Conservation (phyloP, 2,329 filamentous ascomycete genomes). For the Paradendryphiella salina region DNA sequence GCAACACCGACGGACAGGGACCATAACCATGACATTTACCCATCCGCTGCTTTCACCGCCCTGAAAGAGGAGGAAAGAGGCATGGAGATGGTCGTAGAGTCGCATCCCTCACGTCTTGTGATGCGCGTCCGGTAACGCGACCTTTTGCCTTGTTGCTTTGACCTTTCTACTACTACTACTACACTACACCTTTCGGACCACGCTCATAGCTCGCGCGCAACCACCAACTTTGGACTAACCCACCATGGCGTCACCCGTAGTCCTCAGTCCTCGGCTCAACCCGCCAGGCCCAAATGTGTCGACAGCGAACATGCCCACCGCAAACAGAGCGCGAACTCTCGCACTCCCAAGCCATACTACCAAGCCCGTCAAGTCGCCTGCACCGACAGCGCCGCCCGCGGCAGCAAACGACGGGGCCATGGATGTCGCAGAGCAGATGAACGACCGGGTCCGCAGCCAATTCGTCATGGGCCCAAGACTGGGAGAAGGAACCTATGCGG, state of each 20-base stretch:
- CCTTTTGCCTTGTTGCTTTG: neutral
- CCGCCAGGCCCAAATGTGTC: slow-evolving; percentile 21
- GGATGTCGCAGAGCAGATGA: slow-evolving; percentile 55
- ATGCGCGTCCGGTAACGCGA: slow-evolving; percentile 1
- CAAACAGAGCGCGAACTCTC: slow-evolving; percentile 39
- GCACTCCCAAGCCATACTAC: slow-evolving; percentile 36
- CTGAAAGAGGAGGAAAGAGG: slow-evolving; percentile 8
- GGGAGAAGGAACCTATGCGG: slow-evolving; percentile 94
- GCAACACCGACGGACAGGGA: neutral
- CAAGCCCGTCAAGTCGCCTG: slow-evolving; percentile 18
- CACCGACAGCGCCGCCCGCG: slow-evolving; percentile 16
- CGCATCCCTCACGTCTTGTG: neutral
- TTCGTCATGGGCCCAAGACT: slow-evolving; percentile 93
- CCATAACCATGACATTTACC: neutral
- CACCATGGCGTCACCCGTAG: slow-evolving; percentile 34
- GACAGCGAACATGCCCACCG: slow-evolving; percentile 11
- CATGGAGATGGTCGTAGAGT: slow-evolving; percentile 4
- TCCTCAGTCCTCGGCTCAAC: slow-evolving; percentile 36
- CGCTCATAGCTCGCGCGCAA: neutral
- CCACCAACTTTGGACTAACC: neutral
- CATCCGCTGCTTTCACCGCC: neutral
- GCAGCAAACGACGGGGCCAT: slow-evolving; percentile 26
- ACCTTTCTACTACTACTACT: neutral
- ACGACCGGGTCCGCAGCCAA: slow-evolving; percentile 67
- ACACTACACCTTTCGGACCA: neutral